Conservation (phyloP, 2,329 filamentous ascomycete genomes). For the Xylaria sp. region DNA sequence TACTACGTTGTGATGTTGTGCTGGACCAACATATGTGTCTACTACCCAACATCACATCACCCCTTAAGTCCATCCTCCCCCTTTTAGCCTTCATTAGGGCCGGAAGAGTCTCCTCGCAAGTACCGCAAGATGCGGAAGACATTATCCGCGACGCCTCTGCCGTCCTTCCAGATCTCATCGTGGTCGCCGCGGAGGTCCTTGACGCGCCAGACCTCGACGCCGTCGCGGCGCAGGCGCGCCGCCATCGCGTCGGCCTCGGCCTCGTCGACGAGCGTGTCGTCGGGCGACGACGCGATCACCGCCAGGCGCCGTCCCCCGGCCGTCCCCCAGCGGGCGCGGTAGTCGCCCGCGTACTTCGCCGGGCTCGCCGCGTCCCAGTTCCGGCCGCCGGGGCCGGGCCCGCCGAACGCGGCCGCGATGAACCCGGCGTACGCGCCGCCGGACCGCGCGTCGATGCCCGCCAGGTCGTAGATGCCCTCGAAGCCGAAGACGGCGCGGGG, state of each 20-base stretch:
- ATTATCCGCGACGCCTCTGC: slow-evolving; percentile 56
- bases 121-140: slow-evolving; percentile 34
- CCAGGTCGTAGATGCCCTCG: slow-evolving; percentile 69
- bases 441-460: slow-evolving; percentile 52
- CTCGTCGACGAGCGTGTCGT: slow-evolving; percentile 56
- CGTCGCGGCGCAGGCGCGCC: slow-evolving; percentile 47
- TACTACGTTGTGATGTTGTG: too few species aligned
- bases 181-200: slow-evolving; percentile 60
- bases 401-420: slow-evolving; percentile 63
- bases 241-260: slow-evolving; percentile 63
- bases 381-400: slow-evolving; percentile 35
- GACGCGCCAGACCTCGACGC: slow-evolving; percentile 38
- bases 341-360: slow-evolving; percentile 46
- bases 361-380: slow-evolving; percentile 62
- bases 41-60: too few species aligned
- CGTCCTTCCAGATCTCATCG: slow-evolving; percentile 65
- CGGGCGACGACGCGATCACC: slow-evolving; percentile 49
- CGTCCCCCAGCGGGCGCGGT: slow-evolving; percentile 44
- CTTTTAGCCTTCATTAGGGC: too few species aligned
- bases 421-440: slow-evolving; percentile 58
- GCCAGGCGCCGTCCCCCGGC: slow-evolving; percentile 32
- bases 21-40: too few species aligned
- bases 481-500: slow-evolving; percentile 61
- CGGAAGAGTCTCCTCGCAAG: slow-evolving; percentile 7
- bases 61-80: too few species aligned